Conservation (phyloP, 176 grass and related monocot genomes). For the Avena insularis region DNA sequence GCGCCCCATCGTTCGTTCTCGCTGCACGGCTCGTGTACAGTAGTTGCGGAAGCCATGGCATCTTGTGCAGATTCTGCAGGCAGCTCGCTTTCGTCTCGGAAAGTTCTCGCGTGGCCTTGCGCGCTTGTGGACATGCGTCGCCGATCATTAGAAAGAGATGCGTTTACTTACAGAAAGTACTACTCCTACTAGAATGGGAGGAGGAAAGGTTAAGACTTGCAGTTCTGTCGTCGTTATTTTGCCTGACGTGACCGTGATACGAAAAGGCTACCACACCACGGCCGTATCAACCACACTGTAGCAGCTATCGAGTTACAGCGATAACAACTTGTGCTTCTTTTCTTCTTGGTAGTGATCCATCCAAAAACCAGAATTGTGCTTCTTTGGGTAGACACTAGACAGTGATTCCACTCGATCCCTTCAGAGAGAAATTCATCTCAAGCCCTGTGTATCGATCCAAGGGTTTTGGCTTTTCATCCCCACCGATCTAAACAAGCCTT, state of each 20-base stretch:
- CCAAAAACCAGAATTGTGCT: background rate
- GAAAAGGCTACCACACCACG: background rate
- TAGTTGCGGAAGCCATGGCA: background rate
- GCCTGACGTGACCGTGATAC: background rate
- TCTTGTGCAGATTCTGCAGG: background rate
- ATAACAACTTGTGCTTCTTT: too few relatives aligned
- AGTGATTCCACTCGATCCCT: background rate
- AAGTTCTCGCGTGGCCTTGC: constrained; percentile 26
- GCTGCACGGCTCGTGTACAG: background rate
- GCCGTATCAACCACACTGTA: background rate
- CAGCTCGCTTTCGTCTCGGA: constrained; percentile 34
- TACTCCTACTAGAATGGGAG: background rate
- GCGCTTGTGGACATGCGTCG: constrained; percentile 3
- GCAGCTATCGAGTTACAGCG: background rate
- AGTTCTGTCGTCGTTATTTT: background rate
- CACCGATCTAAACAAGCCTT: background rate
- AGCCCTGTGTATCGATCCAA: background rate
- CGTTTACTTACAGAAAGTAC: constrained; percentile 17
- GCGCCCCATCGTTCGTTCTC: background rate
- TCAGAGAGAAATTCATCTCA: background rate
- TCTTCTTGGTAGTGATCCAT: background rate
- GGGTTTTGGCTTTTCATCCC: background rate
- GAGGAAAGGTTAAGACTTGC: constrained; percentile 20
- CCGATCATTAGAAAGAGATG: background rate
- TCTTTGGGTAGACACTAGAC: background rate